These are phyloP conservation scores for Mortierella sp. DNA, from an alignment of 371 early-diverging fungal species.

Conservation along the genomic window DNA sequence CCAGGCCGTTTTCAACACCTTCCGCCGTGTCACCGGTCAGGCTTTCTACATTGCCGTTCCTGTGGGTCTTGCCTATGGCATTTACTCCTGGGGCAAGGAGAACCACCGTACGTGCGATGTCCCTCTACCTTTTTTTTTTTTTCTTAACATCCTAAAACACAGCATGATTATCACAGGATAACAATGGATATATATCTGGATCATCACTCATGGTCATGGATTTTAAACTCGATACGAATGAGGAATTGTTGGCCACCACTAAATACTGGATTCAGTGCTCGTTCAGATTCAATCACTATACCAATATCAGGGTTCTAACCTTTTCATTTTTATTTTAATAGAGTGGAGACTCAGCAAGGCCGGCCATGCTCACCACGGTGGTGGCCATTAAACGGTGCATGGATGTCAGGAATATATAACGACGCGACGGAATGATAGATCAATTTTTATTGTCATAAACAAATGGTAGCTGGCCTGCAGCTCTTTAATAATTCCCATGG, in stretches of 20 bases:
- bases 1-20: constrained; percentile 84
- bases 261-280: too few relatives aligned
- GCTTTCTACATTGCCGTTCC: constrained; percentile 81
- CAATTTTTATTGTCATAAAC: constrained; percentile 7
- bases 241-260: too few relatives aligned
- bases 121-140: background rate
- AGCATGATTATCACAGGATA: background rate
- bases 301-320: background rate
- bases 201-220: too few relatives aligned
- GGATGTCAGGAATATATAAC: background rate
- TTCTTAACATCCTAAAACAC: background rate
- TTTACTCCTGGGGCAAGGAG: constrained; percentile 72
- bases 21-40: constrained; percentile 80
- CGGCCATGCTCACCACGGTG: constrained; percentile 23
- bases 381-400: background rate
- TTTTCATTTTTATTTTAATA: constrained; percentile 3
- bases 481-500: background rate
- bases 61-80: constrained; percentile 70
- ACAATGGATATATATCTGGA: background rate
- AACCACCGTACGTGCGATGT: constrained; percentile 63
- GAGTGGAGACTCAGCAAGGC: constrained; percentile 56
- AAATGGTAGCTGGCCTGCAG: background rate
- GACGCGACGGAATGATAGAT: constrained; percentile 7
- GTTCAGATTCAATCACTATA: too few relatives aligned
- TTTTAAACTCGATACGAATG: too few relatives aligned